Conservation (phyloP, 2,329 filamentous ascomycete species). For the Fusarium abutilonis region DNA sequence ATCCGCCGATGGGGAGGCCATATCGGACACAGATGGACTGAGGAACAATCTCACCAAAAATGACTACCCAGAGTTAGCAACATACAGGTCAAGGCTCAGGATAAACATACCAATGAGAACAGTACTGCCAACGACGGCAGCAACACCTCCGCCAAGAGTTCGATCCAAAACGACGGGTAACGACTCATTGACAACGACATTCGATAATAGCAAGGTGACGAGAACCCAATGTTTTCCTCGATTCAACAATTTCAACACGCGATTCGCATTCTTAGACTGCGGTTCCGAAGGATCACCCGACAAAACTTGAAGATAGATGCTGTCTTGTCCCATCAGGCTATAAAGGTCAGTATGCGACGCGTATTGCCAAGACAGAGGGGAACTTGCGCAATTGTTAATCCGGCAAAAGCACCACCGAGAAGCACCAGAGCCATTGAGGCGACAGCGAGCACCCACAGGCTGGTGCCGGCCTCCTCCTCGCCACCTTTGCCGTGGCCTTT, state of each 20-base stretch:
- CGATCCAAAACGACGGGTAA: constrained; percentile 94
- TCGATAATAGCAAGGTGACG: constrained; percentile 91
- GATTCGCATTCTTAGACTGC: constrained; percentile 86
- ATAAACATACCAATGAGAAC: constrained; percentile 81
- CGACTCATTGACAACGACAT: constrained; percentile 98
- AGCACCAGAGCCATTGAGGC: constrained; percentile 84
- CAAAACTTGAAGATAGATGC: constrained; percentile 96
- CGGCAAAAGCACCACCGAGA: constrained; percentile 91
- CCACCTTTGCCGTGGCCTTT: constrained; percentile 49
- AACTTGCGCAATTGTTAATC: constrained; percentile 84
- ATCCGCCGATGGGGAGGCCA: constrained; percentile 92
- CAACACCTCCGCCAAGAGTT: constrained; percentile 92
- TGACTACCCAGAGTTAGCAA: constrained; percentile 68
- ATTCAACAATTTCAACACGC: constrained; percentile 81
- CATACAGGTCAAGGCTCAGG: constrained; percentile 18
- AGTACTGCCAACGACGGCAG: constrained; percentile 92
- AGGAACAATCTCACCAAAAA: constrained; percentile 96
- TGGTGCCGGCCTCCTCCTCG: constrained; percentile 66
- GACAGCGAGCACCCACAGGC: constrained; percentile 82
- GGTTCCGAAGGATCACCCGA: constrained; percentile 82
- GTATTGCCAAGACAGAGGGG: constrained; percentile 26
- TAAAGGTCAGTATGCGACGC: constrained; percentile 33
- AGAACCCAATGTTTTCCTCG: constrained; percentile 98
- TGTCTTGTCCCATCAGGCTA: constrained; percentile 78
- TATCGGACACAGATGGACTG: constrained; percentile 97